Evolutionary conservation across 768 basidiomycete species (phyloP).

Genomic region (Mrakia hoshinonis): DNA sequence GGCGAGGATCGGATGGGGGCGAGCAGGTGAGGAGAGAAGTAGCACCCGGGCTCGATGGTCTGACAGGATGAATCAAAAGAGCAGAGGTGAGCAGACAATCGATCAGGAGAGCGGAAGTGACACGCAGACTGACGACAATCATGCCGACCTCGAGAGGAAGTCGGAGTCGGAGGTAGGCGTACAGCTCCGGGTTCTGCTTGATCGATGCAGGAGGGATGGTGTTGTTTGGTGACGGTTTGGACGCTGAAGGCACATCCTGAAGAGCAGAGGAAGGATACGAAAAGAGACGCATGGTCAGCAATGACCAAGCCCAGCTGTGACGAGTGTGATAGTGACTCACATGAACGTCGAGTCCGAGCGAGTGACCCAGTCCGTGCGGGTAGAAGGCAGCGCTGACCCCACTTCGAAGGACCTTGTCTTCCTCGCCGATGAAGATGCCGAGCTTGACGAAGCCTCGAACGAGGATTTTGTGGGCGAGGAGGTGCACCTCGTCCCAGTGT

Average conservation of each 20-base stretch:
- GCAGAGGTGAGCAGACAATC: neutral
- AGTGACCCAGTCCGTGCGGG: slow-evolving; percentile 82
- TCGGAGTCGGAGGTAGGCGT: slow-evolving; percentile 69
- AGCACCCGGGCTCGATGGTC: slow-evolving; percentile 81
- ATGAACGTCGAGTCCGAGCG: slow-evolving; percentile 87
- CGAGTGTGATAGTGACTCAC: neutral
- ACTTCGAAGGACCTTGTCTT: slow-evolving; percentile 54
- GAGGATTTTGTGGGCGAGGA: slow-evolving; percentile 72
- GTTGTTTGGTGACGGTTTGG: slow-evolving; percentile 55
- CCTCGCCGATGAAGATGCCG: slow-evolving; percentile 71
- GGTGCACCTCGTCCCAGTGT: slow-evolving; percentile 83
- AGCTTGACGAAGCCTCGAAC: slow-evolving; percentile 70
- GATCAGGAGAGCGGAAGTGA: neutral
- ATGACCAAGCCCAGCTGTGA: too few species aligned
- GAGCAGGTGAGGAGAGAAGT: slow-evolving; percentile 75
- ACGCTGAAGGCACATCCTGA: slow-evolving; percentile 67
- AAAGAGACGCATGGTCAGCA: neutral
- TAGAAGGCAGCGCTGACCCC: slow-evolving; percentile 80
- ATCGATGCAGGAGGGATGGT: slow-evolving; percentile 36
- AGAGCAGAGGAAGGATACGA: neutral
- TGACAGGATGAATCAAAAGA: slow-evolving; percentile 36
- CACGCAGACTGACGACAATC: slow-evolving; percentile 55
- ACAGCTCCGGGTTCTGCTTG: slow-evolving; percentile 55
- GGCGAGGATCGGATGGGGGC: slow-evolving; percentile 54
- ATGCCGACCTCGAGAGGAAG: slow-evolving; percentile 65